Evolutionary conservation across 2,329 filamentous ascomycete genomes (phyloP).

Genomic region (Periconia sp.): DNA sequence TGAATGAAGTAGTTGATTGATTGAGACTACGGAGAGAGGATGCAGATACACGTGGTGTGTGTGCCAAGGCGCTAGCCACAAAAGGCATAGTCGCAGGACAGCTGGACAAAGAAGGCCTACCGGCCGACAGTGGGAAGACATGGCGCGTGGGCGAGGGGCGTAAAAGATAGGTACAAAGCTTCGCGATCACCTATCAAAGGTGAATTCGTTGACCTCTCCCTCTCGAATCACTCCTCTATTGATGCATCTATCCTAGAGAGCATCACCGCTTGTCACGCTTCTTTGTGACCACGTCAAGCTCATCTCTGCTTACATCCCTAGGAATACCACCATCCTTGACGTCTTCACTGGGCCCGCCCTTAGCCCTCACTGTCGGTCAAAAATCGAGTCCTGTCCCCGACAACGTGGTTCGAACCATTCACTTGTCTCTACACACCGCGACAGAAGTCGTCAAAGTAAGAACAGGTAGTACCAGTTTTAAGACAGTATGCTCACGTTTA

Average conservation of each 20-base stretch:
- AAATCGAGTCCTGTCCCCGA: background rate
- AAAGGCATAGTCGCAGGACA: too few relatives aligned
- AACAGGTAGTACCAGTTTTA: slow-evolving; percentile 1
- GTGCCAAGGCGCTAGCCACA: too few relatives aligned
- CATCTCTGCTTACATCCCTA: slow-evolving; percentile 3
- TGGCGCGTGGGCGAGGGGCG: slow-evolving; percentile 1
- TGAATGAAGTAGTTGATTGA: too few relatives aligned
- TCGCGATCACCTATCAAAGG: slow-evolving; percentile 8
- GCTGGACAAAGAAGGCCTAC: too few relatives aligned
- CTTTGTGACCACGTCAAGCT: slow-evolving; percentile 4
- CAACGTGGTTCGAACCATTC: slow-evolving; percentile 3
- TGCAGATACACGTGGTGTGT: too few relatives aligned
- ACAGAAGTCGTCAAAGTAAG: slow-evolving; percentile 2
- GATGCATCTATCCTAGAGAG: slow-evolving; percentile 1
- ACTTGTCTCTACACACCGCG: slow-evolving; percentile 2
- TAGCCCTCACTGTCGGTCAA: too few relatives aligned
- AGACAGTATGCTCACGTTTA: background rate
- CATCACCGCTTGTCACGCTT: slow-evolving; percentile 8
- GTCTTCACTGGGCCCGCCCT: background rate
- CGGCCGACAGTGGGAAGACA: too few relatives aligned
- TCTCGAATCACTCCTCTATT: slow-evolving; percentile 4
- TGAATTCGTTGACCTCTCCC: slow-evolving; percentile 1
- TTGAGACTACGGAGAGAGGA: too few relatives aligned
- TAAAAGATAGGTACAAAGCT: slow-evolving; percentile 9
- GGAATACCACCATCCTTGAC: slow-evolving; percentile 3